These are phyloP conservation scores for Pezicula rhizophila DNA, from an alignment of 2,329 filamentous ascomycete species.

Conservation along the genomic window DNA sequence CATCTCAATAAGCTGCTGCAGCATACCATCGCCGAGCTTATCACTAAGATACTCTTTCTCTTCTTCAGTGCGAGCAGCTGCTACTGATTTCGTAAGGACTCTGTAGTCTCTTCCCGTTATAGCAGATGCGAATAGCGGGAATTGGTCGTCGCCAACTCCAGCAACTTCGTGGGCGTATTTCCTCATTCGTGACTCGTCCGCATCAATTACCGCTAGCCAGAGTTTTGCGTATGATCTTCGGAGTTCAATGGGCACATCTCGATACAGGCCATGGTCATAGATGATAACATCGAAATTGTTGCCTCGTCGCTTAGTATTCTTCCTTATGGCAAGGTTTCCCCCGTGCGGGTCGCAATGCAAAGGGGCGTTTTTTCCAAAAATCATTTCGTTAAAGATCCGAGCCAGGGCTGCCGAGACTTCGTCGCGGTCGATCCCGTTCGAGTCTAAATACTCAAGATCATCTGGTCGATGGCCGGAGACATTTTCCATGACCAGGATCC, in stretches of 20 bases:
- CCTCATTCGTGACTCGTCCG: conserved; percentile 79
- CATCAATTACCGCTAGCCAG: conserved; percentile 92
- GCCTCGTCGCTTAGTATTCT: conserved; percentile 56
- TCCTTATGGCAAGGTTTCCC: conserved; percentile 88
- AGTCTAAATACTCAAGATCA: conserved; percentile 80
- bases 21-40: conserved; percentile 78
- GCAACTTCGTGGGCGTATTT: conserved; percentile 85
- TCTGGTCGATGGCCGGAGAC: conserved; percentile 82
- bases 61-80: conserved; percentile 51
- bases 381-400: conserved; percentile 98
- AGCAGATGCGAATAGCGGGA: conserved; percentile 89
- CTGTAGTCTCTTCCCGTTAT: conserved; percentile 92
- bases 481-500: conserved; percentile 93
- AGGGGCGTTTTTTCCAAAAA: conserved; percentile 82
- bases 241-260: conserved; percentile 75
- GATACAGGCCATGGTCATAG: conserved; percentile 95
- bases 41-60: conserved; percentile 86
- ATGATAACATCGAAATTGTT: conserved; percentile 92
- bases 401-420: conserved; percentile 90
- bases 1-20: conserved; percentile 82
- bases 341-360: conserved; percentile 96
- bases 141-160: conserved; percentile 81
- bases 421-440: conserved; percentile 82
- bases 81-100: conserved; percentile 58
- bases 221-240: conserved; percentile 90